Percentiles rank a stretch among this genome's conserved stretches.
Evolutionary conservation across 2,329 filamentous ascomycete genomes (phyloP).

Genomic region (Penicillium sp.): DNA sequence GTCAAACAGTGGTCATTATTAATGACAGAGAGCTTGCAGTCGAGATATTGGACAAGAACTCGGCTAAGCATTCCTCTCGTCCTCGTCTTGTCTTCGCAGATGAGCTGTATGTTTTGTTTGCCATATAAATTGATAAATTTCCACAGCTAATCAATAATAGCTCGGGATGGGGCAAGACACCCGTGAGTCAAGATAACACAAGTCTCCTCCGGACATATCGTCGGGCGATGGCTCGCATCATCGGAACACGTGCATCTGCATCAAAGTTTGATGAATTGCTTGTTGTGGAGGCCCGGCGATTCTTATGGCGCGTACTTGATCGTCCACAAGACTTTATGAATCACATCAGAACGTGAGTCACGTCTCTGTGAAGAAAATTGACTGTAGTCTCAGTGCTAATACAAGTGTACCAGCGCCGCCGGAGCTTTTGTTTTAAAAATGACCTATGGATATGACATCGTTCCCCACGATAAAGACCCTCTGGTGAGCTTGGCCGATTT

Average conservation of each 20-base stretch:
- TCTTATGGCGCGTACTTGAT: slow-evolving; percentile 20
- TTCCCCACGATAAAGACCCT: slow-evolving; percentile 42
- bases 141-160: slow-evolving; percentile 12
- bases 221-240: slow-evolving; percentile 45
- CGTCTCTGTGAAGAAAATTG: not conserved
- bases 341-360: slow-evolving; percentile 37
- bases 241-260: slow-evolving; percentile 41
- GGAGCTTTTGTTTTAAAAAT: slow-evolving; percentile 46
- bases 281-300: slow-evolving; percentile 47
- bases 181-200: slow-evolving; percentile 39
- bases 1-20: slow-evolving; percentile 39
- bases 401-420: slow-evolving; percentile 29
- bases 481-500: slow-evolving; percentile 45
- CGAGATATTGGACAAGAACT: slow-evolving; percentile 39
- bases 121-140: not conserved
- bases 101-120: slow-evolving; percentile 36
- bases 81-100: slow-evolving; percentile 32
- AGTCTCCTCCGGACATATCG: slow-evolving; percentile 45
- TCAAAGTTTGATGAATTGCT: slow-evolving; percentile 45
- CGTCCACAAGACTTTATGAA: slow-evolving; percentile 42
- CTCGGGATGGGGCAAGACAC: slow-evolving; percentile 37
- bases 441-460: slow-evolving; percentile 49
- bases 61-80: slow-evolving; percentile 31
- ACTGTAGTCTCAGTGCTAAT: not conserved
- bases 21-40: slow-evolving; percentile 32